Evolutionary conservation across 495 filamentous ascomycete genomes (phyloP), one percentile per base, ranked within the genome.

Genomic region (Penicillium mononematosum): DNA sequence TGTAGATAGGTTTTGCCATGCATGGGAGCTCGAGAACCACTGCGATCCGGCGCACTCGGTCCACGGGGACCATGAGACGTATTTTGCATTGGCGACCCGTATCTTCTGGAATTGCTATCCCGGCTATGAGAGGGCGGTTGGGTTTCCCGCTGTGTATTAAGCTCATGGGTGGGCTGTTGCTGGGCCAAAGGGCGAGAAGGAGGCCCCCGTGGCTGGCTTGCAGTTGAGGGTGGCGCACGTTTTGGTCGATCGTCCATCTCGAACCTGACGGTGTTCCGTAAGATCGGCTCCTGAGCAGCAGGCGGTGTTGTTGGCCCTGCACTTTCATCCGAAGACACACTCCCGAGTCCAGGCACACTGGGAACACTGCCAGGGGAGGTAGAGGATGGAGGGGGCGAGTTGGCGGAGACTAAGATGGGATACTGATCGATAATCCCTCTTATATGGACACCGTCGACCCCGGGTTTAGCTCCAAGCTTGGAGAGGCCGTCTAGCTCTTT

Each of bases 401-500:
- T 63, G 39, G 58, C 56, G 41, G 68, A 58, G 25, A 77, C 52
- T 27, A 82, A 64, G 48, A 82, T 63, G 0, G 78, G 78, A 19
- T 69, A 66, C 53, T 82, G 79, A 52, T 80, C 75, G 56, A 80
- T 59, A 24, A 68, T 68, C 38, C 79, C 79, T 55, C 77, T 68
- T 57, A 44, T 57, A 48, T 68, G 64, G n/a, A 66, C 68, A 25
- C 75, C 78, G 48, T 77, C 73, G 25, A 72, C 24, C 31, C 70
- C 74, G 1, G 69, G 71, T 24, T 68, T 72, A 45, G 72, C 68
- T 47, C 69, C 64, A 24, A 72, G 51, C 17, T 67, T 59, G 39
- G 67, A 63, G 32, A 69, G 57, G 48, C 71, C 74, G 42, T 73
- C 43, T 12, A 77, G 51, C 60, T 81, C 78, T 56, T 71, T 70